These are phyloP conservation scores for Candida caryicola DNA, from an alignment of 805 yeast species.

Conservation along the genomic window DNA sequence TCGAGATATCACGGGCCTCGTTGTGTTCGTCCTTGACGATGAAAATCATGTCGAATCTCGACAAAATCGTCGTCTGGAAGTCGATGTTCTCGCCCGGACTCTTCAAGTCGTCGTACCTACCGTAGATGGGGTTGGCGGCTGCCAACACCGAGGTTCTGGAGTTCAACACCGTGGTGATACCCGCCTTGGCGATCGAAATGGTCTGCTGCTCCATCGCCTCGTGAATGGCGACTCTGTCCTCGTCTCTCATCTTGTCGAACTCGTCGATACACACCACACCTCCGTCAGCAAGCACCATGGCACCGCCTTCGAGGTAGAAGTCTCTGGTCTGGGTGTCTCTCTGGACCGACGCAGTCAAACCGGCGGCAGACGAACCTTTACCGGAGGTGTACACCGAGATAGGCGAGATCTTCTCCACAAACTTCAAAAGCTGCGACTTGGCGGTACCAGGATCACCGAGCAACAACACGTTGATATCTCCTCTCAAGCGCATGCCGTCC, in stretches of 20 bases:
- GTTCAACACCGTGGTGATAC: constrained; percentile 93
- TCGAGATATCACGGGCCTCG: constrained; percentile 76
- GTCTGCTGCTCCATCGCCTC: constrained; percentile 99
- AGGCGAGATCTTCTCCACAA: constrained; percentile 92
- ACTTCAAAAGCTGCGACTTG: constrained; percentile 90
- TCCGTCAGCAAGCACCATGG: constrained; percentile 99
- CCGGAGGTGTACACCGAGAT: constrained; percentile 96
- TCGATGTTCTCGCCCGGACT: constrained; percentile 98
- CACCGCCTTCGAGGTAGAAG: constrained; percentile 97
- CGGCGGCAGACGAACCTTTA: constrained; percentile 99
- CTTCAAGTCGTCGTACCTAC: constrained; percentile 93
- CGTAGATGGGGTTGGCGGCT: constrained; percentile 97
- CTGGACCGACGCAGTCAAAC: constrained; percentile 97
- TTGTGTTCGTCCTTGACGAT: constrained; percentile 95
- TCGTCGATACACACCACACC: constrained; percentile 99
- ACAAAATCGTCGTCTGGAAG: constrained; percentile 93
- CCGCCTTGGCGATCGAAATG: constrained; percentile 97
- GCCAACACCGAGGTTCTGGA: constrained; percentile 96
- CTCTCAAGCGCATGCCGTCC: constrained; percentile 94
- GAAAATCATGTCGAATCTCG: constrained; percentile 98
- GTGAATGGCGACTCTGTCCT: constrained; percentile 97
- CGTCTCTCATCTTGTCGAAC: constrained; percentile 98
- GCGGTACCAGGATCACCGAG: constrained; percentile 99
- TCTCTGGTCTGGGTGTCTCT: constrained; percentile 86
- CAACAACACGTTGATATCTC: constrained; percentile 89